phyloP scores from a whole-genome alignment of 306 rosid species.

The Castanea crenata region DNA sequence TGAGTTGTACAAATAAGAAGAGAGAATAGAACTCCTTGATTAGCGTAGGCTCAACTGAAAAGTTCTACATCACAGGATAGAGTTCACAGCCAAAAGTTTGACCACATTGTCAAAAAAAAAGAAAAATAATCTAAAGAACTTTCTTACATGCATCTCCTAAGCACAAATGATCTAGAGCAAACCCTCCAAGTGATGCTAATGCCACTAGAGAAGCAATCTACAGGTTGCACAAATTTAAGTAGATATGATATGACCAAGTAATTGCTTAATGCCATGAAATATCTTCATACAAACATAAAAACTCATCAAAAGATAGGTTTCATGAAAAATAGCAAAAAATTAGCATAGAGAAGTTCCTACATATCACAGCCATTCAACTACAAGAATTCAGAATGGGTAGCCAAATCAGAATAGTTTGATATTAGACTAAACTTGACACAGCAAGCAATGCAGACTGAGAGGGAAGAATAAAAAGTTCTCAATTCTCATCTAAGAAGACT shows the following conservation, averaged over 20 bases:
- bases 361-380: not conserved
- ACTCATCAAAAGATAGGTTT: not conserved
- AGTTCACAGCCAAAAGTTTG: conserved; percentile 1
- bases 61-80: not conserved
- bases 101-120: not conserved
- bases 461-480: not conserved
- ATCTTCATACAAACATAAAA: not conserved
- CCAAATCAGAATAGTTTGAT: not conserved
- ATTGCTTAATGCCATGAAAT: not conserved
- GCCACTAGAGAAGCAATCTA: no score
- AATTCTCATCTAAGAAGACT: not conserved
- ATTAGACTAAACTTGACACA: not conserved
- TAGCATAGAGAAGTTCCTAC: not conserved
- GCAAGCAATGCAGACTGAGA: not conserved
- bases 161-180: no score
- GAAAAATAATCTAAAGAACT: conserved; percentile 10
- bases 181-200: no score
- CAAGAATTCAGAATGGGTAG: not conserved
- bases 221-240: not conserved
- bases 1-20: not conserved
- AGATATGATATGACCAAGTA: not conserved
- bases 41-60: not conserved
- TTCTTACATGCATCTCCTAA: conserved; percentile 9
- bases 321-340: no score
- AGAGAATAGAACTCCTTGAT: not conserved